phyloP scores from a whole-genome alignment of 2,329 filamentous ascomycete species.

The Xylaria sp. region DNA sequence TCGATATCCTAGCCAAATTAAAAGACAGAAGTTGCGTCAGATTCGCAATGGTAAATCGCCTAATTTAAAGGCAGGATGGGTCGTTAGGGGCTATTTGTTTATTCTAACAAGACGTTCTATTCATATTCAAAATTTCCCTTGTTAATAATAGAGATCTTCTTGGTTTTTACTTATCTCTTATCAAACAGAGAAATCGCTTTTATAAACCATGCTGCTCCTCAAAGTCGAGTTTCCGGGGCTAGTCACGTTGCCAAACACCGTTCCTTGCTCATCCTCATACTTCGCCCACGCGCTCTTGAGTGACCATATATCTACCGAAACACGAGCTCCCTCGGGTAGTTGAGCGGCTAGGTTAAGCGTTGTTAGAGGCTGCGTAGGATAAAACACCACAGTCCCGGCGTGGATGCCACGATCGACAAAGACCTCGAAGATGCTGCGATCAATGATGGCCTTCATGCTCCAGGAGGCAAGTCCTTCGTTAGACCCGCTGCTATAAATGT shows the following conservation, averaged over 20 bases:
- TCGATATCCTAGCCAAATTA: no score
- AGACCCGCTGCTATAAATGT: constrained; percentile 38
- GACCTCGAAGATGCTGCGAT: constrained; percentile 64
- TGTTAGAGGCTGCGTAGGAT: constrained; percentile 56
- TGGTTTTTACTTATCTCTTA: no score
- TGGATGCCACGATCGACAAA: constrained; percentile 63
- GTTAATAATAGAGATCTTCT: no score
- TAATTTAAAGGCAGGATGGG: no score
- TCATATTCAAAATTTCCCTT: no score
- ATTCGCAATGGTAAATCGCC: no score
- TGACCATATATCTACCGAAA: constrained; percentile 48
- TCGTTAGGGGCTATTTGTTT: no score
- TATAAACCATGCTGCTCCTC: constrained; percentile 30
- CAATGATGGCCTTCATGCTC: constrained; percentile 60
- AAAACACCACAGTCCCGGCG: constrained; percentile 62
- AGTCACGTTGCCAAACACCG: constrained; percentile 44
- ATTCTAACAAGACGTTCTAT: no score
- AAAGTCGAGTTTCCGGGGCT: background rate
- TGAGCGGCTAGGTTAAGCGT: constrained; percentile 49
- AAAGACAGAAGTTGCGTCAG: no score
- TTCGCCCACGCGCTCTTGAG: constrained; percentile 52
- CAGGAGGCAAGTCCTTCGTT: constrained; percentile 31
- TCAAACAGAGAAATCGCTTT: background rate
- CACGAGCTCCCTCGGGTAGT: constrained; percentile 50
- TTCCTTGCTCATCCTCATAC: constrained; percentile 42